phyloP scores from a whole-genome alignment of 192 early-diverging fungal genomes.

The Bifiguratus adelaidae region DNA sequence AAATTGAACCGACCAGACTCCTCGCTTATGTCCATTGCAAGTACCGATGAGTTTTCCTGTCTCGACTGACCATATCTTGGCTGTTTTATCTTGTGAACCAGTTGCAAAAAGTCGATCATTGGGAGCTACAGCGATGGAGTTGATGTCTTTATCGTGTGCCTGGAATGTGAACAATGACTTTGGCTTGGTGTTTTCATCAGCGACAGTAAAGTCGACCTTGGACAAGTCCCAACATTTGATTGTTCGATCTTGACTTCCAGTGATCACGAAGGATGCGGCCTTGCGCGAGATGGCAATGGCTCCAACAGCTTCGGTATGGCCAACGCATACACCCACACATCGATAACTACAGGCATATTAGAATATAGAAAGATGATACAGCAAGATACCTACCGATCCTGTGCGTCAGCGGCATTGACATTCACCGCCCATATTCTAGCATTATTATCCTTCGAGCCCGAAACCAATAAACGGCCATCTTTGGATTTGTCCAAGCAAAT shows the following conservation, averaged over 20 bases:
- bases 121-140: conserved; percentile 81
- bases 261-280: conserved; percentile 56
- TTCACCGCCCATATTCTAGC: conserved; percentile 67
- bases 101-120: conserved; percentile 90
- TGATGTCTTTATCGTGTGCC: conserved; percentile 97
- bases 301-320: conserved; percentile 90
- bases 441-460: conserved; percentile 89
- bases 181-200: conserved; percentile 21
- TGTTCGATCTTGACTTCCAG: conserved; percentile 90
- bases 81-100: conserved; percentile 90
- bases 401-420: conserved; percentile 22
- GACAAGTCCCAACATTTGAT: conserved; percentile 88
- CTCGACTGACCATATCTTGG: conserved; percentile 83
- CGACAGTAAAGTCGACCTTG: conserved; percentile 31
- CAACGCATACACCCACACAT: conserved; percentile 63
- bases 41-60: conserved; percentile 71
- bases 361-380: not conserved
- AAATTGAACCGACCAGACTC: conserved; percentile 90
- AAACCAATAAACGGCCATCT: conserved; percentile 60
- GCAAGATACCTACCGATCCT: conserved; percentile 12
- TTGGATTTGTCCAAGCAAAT: conserved; percentile 63
- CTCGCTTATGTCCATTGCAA: conserved; percentile 86
- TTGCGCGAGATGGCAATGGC: conserved; percentile 74
- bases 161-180: conserved; percentile 78
- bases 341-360: conserved; percentile 25